Evolutionary conservation across 768 basidiomycete species (phyloP), one percentile per base, ranked within the genome.

Genomic region (Mrakia gelida): DNA sequence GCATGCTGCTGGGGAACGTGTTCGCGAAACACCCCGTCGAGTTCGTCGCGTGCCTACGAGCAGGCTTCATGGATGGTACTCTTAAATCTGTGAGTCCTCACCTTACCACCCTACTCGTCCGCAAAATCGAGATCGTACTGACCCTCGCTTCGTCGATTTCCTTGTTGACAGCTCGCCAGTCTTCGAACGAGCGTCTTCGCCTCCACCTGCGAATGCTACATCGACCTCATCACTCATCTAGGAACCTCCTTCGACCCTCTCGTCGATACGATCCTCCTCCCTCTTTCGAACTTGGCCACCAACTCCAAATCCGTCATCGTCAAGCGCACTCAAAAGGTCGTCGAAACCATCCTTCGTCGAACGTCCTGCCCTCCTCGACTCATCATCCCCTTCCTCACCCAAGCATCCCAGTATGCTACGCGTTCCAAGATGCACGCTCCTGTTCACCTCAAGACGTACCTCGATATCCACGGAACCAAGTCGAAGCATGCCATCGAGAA

Each of bases 271-370:
- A 82, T 97, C 4, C 86, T 94, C 78, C 88, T 88, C n/a, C 88
- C 91, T 81, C 88, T 95, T 18, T 86, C 95, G 61, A 90, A 90
- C 80, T 92, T 98, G 92, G 90, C 92, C 41, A 90, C 90, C 11
- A 90, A 92, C 75, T 98, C 95, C 45, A 99, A 99, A 85, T 96
- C 95, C 84, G 90, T 98, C 70, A 89, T 90, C 32, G 93, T 92
- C 6, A 91, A 93, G 76, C 91, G 91, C 78, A 92, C 95, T 0
- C 97, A 98, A 83, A 86, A 88, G 2, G 87, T 89, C 1, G 88
- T 93, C 13, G 87, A 87, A 1, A 84, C 87, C n/a, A 86, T 98
- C 78, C 89, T 98, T 28, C 86, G 86, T 1, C 85, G 91, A 81
- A 88, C 90, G 2, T 90, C 92, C 4, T 86, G 89, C 68, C 91